These are phyloP conservation scores for Fallopia convolvulus DNA, from an alignment of 148 eudicot species.

Conservation along the genomic window DNA sequence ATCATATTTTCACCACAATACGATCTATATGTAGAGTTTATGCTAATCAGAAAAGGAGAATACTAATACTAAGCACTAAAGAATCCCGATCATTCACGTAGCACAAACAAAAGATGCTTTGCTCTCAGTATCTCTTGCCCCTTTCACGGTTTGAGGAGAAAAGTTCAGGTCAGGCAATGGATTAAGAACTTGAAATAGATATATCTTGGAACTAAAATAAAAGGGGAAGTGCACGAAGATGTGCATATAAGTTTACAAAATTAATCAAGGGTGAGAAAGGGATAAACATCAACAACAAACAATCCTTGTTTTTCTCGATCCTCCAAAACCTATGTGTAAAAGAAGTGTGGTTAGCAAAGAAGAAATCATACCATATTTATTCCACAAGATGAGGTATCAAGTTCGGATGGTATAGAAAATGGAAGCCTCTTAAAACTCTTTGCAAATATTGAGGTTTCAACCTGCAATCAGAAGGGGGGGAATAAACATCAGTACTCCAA, in stretches of 20 bases:
- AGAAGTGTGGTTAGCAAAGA: conserved; percentile 9
- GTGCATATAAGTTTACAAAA: not conserved
- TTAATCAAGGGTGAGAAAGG: not conserved
- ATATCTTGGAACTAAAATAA: not conserved
- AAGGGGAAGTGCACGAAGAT: not conserved
- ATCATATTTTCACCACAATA: not conserved
- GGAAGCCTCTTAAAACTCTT: conserved; percentile 56
- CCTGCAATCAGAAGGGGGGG: conserved; percentile 38
- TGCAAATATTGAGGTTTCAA: conserved; percentile 92
- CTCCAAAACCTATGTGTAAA: not conserved
- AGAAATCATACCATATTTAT: conserved; percentile 50
- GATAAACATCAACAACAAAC: not conserved
- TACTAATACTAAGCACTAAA: not conserved
- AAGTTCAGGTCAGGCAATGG: not conserved
- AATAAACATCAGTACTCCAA: not conserved
- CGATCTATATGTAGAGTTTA: not conserved
- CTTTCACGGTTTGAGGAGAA: not conserved
- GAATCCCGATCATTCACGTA: not conserved
- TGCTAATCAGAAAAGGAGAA: not conserved
- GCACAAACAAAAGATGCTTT: not conserved
- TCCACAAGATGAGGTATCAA: conserved; percentile 58
- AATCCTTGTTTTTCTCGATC: not conserved
- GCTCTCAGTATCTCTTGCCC: not conserved
- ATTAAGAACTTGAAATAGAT: not conserved
- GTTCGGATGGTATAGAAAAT: conserved; percentile 37